Conservation (phyloP, 2,329 filamentous ascomycete genomes). For the Diaporthe humulicola region DNA sequence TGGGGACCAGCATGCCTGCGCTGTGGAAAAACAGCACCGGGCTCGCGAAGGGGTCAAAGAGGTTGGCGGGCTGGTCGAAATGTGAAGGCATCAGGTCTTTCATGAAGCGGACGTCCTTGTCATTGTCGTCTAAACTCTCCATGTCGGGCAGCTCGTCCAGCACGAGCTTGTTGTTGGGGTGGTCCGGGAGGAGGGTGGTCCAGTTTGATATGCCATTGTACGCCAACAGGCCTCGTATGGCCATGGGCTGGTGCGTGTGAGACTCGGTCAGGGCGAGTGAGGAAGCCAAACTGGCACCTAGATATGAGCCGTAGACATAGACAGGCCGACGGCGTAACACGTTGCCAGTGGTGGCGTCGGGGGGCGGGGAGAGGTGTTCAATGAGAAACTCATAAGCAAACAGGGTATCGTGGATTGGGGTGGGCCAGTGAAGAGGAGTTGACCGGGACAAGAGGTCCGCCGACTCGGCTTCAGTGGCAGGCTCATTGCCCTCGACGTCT, state of each 20-base stretch:
- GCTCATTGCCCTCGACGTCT: background rate
- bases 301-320: constrained; percentile 68
- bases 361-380: constrained; percentile 56
- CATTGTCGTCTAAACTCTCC: constrained; percentile 46
- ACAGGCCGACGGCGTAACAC: constrained; percentile 53
- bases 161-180: constrained; percentile 56
- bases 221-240: constrained; percentile 66
- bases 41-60: constrained; percentile 73
- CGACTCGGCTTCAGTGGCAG: background rate
- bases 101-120: constrained; percentile 53
- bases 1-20: constrained; percentile 60
- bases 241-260: constrained; percentile 56
- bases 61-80: constrained; percentile 61
- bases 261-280: constrained; percentile 71
- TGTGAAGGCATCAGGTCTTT: constrained; percentile 54
- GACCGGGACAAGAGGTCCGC: background rate
- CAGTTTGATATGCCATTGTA: constrained; percentile 76
- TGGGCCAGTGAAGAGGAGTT: constrained; percentile 62
- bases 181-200: constrained; percentile 70
- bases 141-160: constrained; percentile 38
- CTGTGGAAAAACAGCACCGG: constrained; percentile 71
- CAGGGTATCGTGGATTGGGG: constrained; percentile 68
- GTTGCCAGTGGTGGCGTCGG: constrained; percentile 29
- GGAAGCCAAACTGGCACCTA: constrained; percentile 69
- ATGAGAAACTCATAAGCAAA: constrained; percentile 68